Evolutionary conservation across 495 filamentous ascomycete species (phyloP).

Genomic region (Aspergillus heteromorphus): DNA sequence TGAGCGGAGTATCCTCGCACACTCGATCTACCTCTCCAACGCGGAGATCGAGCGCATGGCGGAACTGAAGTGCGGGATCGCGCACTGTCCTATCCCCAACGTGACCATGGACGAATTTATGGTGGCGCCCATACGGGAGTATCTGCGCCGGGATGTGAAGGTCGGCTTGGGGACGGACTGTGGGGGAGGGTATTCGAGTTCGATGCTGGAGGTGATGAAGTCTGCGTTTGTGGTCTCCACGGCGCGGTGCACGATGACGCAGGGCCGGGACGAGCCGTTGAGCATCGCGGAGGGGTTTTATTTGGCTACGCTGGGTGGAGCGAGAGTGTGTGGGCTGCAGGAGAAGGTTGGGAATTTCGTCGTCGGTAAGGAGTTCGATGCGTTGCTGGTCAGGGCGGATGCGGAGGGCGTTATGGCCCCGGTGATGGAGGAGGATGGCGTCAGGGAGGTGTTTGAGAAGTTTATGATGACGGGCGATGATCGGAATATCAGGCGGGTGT

Average conservation of each 20-base stretch:
- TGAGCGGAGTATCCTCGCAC: conserved; percentile 54
- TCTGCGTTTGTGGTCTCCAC: conserved; percentile 58
- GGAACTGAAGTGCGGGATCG: conserved; percentile 49
- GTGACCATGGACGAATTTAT: conserved; percentile 58
- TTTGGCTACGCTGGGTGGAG: conserved; percentile 59
- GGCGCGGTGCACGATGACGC: conserved; percentile 43
- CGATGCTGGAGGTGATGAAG: conserved; percentile 55
- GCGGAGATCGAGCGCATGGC: conserved; percentile 46
- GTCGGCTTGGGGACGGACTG: conserved; percentile 64
- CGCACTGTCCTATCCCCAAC: conserved; percentile 60
- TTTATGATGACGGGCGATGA: conserved; percentile 65
- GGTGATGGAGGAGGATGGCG: conserved; percentile 46
- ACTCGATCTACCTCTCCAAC: conserved; percentile 55
- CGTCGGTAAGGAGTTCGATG: conserved; percentile 61
- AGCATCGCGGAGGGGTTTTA: conserved; percentile 53
- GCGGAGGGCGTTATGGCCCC: conserved; percentile 45
- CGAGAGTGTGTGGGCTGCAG: conserved; percentile 53
- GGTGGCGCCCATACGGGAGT: conserved; percentile 51
- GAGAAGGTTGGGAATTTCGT: conserved; percentile 53
- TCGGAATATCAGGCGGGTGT: conserved; percentile 54
- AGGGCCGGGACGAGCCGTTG: conserved; percentile 44
- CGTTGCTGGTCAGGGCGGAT: conserved; percentile 46
- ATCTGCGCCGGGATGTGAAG: conserved; percentile 53
- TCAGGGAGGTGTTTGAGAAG: conserved; percentile 52
- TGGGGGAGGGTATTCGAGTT: conserved; percentile 58